Evolutionary conservation across 2,329 filamentous ascomycete genomes (phyloP), one percentile per base, ranked within the genome.

Genomic region (Sporothrix euskadiensis): DNA sequence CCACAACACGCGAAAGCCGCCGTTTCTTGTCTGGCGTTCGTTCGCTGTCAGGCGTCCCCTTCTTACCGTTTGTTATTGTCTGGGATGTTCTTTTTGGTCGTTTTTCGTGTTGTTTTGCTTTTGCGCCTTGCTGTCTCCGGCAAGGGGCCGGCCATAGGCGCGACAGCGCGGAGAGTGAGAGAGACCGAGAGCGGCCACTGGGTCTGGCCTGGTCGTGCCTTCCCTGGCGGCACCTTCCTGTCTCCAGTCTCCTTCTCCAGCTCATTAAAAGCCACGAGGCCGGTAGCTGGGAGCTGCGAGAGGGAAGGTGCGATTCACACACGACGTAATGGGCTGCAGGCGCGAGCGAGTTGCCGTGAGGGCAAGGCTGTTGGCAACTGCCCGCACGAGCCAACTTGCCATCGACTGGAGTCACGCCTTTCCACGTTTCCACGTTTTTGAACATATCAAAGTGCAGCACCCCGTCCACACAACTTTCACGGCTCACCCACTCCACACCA

Each of bases 21-120:
- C 44, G 44, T 14, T 49, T 49, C 44, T 52, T 22, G 56, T 70
- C 49, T 71, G 69, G 57, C 47, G 70, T 65, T 65, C 57, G 44
- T 56, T 71, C 44, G 57, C 44, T 57, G 35, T 2, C 30, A 47
- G 14, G 14, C 10, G 57, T 6, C 57, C 49, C 32, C 41, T 32
- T 52, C 65, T 22, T 54, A 22, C 41, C 69, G 30, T 47, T 56
- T 71, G 57, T 72, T 72, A n/a, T 66, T 66, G 59, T 72, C 59
- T 66, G 47, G 32, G 71, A 63, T 52, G 39, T 56, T 39, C 57
- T 22, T 44, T 54, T 61, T 52, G 39, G 26, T 26, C 70, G 12
- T 44, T 14, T 54, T 61, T 63, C 54, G 35, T 57, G 35, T 71
- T 63, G 54, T 49, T 71, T 54, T 41, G 22, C 22, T n/a, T 68